Percentiles rank a stretch among this genome's conserved stretches.
Evolutionary conservation across 2,329 filamentous ascomycete genomes (phyloP).

Genomic region (Ambrosiella xylebori): DNA sequence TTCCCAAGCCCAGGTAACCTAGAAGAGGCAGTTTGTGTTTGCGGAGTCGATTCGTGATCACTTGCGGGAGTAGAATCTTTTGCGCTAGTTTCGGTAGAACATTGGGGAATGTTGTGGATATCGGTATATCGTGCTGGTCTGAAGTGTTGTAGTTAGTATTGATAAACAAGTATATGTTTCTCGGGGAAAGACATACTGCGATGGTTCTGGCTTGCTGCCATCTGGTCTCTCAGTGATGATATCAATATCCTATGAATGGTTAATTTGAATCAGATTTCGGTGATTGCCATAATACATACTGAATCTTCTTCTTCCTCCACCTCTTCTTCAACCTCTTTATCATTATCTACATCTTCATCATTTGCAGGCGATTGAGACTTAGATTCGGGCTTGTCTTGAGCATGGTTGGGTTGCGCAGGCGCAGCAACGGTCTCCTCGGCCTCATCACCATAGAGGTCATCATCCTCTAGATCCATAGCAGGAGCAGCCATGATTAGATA

Average conservation of each 20-base stretch:
- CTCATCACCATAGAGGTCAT: conserved; percentile 41
- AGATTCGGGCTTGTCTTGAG: conserved; percentile 17
- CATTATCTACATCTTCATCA: conserved; percentile 41
- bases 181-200: conserved; percentile 29
- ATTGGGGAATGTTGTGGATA: conserved; percentile 46
- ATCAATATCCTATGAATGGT: conserved; percentile 38
- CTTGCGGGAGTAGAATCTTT: conserved; percentile 25
- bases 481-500: conserved; percentile 7
- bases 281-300: not conserved
- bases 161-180: not conserved
- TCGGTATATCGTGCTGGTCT: conserved; percentile 48
- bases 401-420: conserved; percentile 14
- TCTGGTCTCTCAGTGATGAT: conserved; percentile 53
- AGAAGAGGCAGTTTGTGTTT: conserved; percentile 27
- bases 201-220: conserved; percentile 40
- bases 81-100: conserved; percentile 32
- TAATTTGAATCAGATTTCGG: not conserved
- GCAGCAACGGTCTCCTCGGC: conserved; percentile 34
- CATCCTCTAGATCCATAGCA: conserved; percentile 48
- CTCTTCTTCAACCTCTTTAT: conserved; percentile 42
- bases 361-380: not conserved
- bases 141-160: not conserved
- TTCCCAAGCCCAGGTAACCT: conserved; percentile 17
- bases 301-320: conserved; percentile 34
- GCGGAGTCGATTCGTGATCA: conserved; percentile 4